Conservation (phyloP, 148 eudicot genomes). For the Silene uniflora region DNA sequence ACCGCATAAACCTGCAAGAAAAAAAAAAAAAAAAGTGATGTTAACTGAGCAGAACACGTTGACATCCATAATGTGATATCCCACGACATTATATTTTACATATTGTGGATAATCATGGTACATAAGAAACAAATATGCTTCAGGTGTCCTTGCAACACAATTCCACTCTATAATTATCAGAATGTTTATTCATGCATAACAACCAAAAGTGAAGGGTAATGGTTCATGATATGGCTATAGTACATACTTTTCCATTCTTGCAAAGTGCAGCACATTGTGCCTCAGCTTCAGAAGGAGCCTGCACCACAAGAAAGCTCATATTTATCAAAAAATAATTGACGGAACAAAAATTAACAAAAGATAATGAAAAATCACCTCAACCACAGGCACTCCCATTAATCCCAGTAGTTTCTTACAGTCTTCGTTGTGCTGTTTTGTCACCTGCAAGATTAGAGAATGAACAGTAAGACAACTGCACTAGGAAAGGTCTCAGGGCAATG, state of each 20-base stretch:
- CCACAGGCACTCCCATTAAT: slow-evolving; percentile 96
- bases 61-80: slow-evolving; percentile 4
- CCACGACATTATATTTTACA: not conserved
- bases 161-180: not conserved
- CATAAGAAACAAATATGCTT: not conserved
- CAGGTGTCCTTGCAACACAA: not conserved
- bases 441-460: slow-evolving; percentile 39
- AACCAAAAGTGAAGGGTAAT: not conserved
- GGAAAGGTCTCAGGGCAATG: not conserved
- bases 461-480: not conserved
- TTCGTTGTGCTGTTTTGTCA: slow-evolving; percentile 88
- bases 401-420: slow-evolving; percentile 85
- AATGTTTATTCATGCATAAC: not conserved
- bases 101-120: not conserved
- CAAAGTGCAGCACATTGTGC: slow-evolving; percentile 97
- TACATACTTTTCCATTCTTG: slow-evolving; percentile 78
- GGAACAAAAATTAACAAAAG: not conserved
- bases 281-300: slow-evolving; percentile 99
- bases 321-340: slow-evolving; percentile 7
- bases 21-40: not conserved
- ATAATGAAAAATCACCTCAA: slow-evolving; percentile 54
- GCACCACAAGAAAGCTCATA: slow-evolving; percentile 21
- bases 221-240: not conserved
- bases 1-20: slow-evolving; percentile 77
- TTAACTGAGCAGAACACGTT: not conserved